Evolutionary conservation across 2,329 filamentous ascomycete genomes (phyloP), one percentile per base, ranked within the genome.

Genomic region (Ophiostoma quercus): DNA sequence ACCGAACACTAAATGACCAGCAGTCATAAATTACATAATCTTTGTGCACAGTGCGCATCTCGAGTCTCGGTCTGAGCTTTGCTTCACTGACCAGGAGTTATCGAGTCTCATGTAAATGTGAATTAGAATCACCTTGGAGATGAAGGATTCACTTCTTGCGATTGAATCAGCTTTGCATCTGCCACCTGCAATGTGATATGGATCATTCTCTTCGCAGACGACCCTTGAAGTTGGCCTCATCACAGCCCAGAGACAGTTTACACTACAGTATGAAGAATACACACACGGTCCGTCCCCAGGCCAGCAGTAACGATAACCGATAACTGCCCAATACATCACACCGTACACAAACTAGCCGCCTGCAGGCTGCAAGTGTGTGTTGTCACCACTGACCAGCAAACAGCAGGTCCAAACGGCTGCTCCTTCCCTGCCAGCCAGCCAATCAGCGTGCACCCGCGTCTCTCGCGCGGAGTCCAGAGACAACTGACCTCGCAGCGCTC

Each of bases 301-400:
- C 32, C 62, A 65, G 19, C 62, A 34, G 25, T 65, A 65, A 8
- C 62, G 62, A 65, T 65, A 65, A 65, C n/a, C 62, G 62, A 65
- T 65, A 65, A 65, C 66, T 54, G 66, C 41, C 66, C 66, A 66
- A 66, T 66, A 19, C 32, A 32, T 7, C 39, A 41, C 39, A 41
- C 39, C 39, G 39, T 41, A 19, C 16, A 66, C 65, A 22, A 25
- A 22, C 63, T 66, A 66, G 39, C 22, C 37, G 62, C 62, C 62
- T 65, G 62, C 62, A 65, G 51, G 37, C 65, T 66, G 65, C 65
- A 66, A 39, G 65, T 66, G 65, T 66, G 65, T 43, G 65, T 66
- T 67, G 43, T 67, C 66, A 67, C 41, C 43, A 47, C 43, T 47
- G 43, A 19, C 43, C 47, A 29, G 16, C 43, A 67, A 54, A 47